These are phyloP conservation scores for Nitzschia inconspicua DNA, from an alignment of 108 stramenopile genomes.

Conservation along the genomic window DNA sequence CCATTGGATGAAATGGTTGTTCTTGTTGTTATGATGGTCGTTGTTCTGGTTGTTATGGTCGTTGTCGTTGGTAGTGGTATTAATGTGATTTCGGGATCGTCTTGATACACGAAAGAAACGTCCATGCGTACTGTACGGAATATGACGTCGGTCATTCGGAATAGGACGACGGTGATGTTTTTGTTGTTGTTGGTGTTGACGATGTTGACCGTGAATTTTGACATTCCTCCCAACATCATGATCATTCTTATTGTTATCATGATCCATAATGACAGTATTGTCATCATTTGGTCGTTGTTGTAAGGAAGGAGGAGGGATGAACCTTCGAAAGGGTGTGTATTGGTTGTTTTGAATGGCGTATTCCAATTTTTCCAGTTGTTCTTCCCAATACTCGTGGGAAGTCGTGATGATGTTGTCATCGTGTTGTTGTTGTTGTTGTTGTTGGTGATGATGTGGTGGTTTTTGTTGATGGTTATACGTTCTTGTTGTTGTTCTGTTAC, in stretches of 20 bases:
- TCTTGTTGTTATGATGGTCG: not conserved
- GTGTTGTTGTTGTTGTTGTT: no score
- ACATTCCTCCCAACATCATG: not conserved
- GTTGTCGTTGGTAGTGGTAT: not conserved
- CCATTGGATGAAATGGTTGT: not conserved
- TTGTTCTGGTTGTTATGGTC: not conserved
- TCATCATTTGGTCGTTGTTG: no score
- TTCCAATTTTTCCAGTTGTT: no score
- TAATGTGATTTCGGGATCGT: not conserved
- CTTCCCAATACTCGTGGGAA: no score
- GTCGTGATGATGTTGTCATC: no score
- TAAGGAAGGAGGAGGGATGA: no score
- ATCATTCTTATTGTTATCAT: not conserved
- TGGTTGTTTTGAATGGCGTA: no score
- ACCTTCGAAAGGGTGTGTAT: no score
- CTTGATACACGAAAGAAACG: constrained; percentile 9
- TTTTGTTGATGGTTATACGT: no score
- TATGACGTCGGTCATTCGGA: not conserved
- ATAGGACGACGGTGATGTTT: not conserved
- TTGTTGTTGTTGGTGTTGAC: not conserved
- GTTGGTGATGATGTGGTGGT: no score
- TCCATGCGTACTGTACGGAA: constrained; percentile 11
- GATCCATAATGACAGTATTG: not conserved
- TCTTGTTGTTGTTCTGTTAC: no score
- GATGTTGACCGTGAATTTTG: not conserved